Evolutionary conservation across 768 basidiomycete species (phyloP), one percentile per base, ranked within the genome.

Genomic region (Leccinum boreale): DNA sequence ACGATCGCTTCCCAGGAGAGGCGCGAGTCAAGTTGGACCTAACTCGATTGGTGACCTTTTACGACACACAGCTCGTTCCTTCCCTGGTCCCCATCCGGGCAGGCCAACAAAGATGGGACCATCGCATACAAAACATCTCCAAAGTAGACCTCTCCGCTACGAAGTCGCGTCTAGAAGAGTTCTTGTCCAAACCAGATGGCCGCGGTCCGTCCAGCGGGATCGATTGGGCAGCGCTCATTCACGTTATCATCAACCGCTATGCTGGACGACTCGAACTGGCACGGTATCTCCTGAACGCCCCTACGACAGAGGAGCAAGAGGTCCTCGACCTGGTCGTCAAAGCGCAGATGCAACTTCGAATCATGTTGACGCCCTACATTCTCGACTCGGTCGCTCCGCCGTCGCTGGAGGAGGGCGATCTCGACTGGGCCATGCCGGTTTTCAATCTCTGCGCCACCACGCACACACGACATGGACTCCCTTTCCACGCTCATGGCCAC

Each of bases 161-260:
- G 10, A 64, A 35, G 15, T 26, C 39, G 8, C 56, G 52, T n/a
- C 49, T 67, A 9, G 57, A 44, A 19, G 36, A 48, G 8, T 39
- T 8, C 12, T 23, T 68, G 39, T 28, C 24, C 19, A 17, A 50
- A 33, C 47, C 61, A 8, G 21, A 35, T 3, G 45, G 14, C 3
- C 47, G 42, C 5, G 36, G 17, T 36, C 17, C 36, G 36, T 56
- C 58, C 1, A 79, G 74, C 51, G 72, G 69, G 7, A 53, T 74
- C 11, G 72, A 75, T 51, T 75, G 75, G 75, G 47, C 26, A 19
- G 61, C 68, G 21, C 55, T 73, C 23, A 54, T 66, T 17, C 70
- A 62, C 15, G 63, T 65, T n/a, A 58, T 74, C 11, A 53, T 67
- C 10, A 62, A 77, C 26, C 73, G 75, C 11, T 74, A 69, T 19